These are phyloP conservation scores for Avena eriantha DNA, from an alignment of 176 grass and related monocot genomes.

Conservation along the genomic window DNA sequence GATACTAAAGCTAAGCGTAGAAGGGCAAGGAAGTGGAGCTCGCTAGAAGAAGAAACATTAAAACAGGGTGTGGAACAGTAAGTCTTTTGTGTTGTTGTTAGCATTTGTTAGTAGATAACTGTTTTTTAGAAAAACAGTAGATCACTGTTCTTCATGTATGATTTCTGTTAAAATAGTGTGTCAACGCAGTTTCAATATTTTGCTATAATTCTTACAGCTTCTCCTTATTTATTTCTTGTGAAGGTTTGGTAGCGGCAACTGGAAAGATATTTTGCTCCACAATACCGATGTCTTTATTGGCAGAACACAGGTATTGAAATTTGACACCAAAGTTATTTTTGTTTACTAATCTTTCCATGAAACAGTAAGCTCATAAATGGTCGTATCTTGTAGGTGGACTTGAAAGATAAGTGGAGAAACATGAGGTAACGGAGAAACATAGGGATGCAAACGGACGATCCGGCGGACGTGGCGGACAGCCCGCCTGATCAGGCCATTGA, in stretches of 20 bases:
- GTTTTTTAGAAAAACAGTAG: background rate
- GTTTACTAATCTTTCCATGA: background rate
- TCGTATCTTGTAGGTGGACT: slow-evolving; percentile 53
- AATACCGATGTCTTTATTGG: slow-evolving; percentile 64
- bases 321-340: background rate
- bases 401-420: slow-evolving; percentile 97
- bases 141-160: background rate
- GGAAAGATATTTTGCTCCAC: slow-evolving; percentile 65
- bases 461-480: too few species aligned
- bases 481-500: too few species aligned
- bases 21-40: slow-evolving; percentile 62
- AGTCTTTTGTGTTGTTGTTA: slow-evolving; percentile 27
- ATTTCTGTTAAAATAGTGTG: background rate
- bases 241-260: slow-evolving; percentile 69
- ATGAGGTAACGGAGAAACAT: slow-evolving; percentile 48
- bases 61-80: slow-evolving; percentile 77
- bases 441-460: background rate
- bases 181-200: background rate
- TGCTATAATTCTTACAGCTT: background rate
- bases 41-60: slow-evolving; percentile 69
- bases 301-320: slow-evolving; percentile 52
- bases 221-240: slow-evolving; percentile 4
- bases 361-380: background rate
- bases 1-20: slow-evolving; percentile 60
- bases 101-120: background rate